Percentiles rank a stretch among this genome's conserved stretches.
phyloP scores from a whole-genome alignment of 2,329 filamentous ascomycete species.

The Penicillium vulpinum region DNA sequence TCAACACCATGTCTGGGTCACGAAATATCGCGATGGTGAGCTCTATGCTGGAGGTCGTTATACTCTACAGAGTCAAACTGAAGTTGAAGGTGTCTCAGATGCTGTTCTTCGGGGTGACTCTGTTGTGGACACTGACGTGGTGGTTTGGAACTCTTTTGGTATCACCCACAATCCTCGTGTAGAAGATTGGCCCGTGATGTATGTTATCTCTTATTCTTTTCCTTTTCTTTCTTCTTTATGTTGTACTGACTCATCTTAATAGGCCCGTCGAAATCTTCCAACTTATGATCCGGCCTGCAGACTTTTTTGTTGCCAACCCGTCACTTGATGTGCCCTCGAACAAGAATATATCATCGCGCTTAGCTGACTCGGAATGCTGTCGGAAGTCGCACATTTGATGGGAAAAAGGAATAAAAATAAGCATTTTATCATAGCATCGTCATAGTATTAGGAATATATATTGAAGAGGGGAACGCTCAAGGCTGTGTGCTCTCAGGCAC shows the following conservation, averaged over 20 bases:
- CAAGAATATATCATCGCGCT: constrained; percentile 35
- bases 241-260: constrained; percentile 7
- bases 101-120: constrained; percentile 34
- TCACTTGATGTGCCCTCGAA: constrained; percentile 54
- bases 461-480: no score
- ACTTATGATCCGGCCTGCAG: constrained; percentile 49
- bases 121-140: constrained; percentile 44
- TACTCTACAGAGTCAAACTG: constrained; percentile 53
- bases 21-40: constrained; percentile 53
- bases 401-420: neutral
- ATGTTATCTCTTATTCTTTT: constrained; percentile 20
- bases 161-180: constrained; percentile 48
- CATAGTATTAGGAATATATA: neutral
- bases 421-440: neutral
- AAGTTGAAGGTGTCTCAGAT: constrained; percentile 38
- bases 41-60: constrained; percentile 57
- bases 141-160: constrained; percentile 48
- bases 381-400: constrained; percentile 32
- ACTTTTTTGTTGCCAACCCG: constrained; percentile 57
- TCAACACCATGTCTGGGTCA: constrained; percentile 58
- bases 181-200: constrained; percentile 50
- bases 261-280: constrained; percentile 42
- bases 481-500: no score
- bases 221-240: neutral
- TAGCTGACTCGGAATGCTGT: constrained; percentile 36